Base-by-base conservation (phyloP, 192 early-diverging fungal genomes). In the Coemansia umbellata region DNA sequence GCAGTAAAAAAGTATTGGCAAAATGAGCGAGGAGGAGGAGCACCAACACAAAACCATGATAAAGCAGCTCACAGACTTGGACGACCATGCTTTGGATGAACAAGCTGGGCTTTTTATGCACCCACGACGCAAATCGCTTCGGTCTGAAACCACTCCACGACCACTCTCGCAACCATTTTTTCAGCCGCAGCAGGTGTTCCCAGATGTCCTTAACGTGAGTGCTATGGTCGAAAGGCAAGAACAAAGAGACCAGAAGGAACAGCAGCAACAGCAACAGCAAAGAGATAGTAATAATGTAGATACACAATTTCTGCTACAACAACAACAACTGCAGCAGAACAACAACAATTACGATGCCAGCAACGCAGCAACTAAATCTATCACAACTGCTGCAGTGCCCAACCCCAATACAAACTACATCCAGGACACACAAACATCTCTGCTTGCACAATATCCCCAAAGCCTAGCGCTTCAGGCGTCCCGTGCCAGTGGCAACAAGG, bases 61-160 rank as follows among this genome's bases (percentile, higher is more conserved):
- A 37, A 79, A 68, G 56, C 77, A 79, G 71, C 66, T 79, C n/a
- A 79, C 77, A 9, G 77, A 79, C 54, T 53, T 79, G 60, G 77
- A 79, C 66, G 77, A 79, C 77, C 66, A 79, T 37, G 66, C 54
- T 21, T 56, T 79, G 45, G 77, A 79, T 58, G 77, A 79, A 57
- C 77, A 74, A 32, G 77, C 77, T 1, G 77, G 77, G 40, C 58
- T 79, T 50, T 79, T 79, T 37, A 66, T 73, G 66, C 66, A 69
- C 53, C 66, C 77, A 22, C 66, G 74, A 2, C 67, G 62, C 53
- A 70, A 76, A 47, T 66, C 66, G 50, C 54, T 70, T 18, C 61
- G 63, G 14, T 49, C 66, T 19, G 67, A 70, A 24, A 61, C 65
- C 13, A 65, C 70, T 9, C 62, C 77, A 35, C 61, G 73, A 18